A percentile compares a stretch with the other conserved stretches of the same genome.
Evolutionary conservation across 148 eudicot genomes (phyloP).

Genomic region (Rhododendron simsii): DNA sequence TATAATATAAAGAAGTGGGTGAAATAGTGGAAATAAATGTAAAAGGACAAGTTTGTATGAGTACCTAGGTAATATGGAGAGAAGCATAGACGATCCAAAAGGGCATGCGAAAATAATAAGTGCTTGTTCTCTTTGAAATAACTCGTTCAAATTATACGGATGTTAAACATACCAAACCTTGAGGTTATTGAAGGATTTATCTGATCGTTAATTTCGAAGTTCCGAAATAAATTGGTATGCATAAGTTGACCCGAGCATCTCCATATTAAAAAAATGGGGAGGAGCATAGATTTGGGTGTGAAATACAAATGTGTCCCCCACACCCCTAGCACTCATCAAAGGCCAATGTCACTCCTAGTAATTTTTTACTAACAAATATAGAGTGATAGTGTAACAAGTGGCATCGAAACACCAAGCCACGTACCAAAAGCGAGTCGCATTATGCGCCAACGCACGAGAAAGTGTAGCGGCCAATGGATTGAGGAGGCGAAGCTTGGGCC

Average conservation of each 20-base stretch:
- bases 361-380: too few relatives aligned
- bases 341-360: background rate
- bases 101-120: too few relatives aligned
- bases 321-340: background rate
- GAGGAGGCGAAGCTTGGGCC: background rate
- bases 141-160: background rate
- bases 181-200: too few relatives aligned
- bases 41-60: background rate
- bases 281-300: background rate
- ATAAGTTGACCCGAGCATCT: accelerated
- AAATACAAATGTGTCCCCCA: background rate
- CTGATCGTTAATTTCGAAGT: background rate
- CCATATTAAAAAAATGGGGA: background rate
- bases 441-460: background rate
- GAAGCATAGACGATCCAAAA: background rate
- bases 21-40: background rate
- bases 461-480: background rate
- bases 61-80: background rate
- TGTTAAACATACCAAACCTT: too few relatives aligned
- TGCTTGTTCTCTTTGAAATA: too few relatives aligned
- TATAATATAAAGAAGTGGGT: background rate
- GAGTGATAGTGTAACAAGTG: background rate
- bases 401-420: background rate
- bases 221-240: background rate
- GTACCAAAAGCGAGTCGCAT: background rate